phyloP scores from a whole-genome alignment of 257 asterid species.

The Fraxinus anomala region DNA sequence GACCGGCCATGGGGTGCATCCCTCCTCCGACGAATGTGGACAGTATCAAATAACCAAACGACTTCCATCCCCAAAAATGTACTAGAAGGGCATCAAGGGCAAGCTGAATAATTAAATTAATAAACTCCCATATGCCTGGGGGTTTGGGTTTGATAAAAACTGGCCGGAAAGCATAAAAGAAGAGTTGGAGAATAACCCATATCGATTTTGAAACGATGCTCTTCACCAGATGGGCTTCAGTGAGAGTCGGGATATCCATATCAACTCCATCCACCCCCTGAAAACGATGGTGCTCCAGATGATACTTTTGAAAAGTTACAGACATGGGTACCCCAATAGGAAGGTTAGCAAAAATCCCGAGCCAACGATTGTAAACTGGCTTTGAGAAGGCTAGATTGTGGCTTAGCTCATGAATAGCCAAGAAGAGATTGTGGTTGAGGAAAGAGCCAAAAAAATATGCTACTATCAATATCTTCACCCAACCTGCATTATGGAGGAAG shows the following conservation, averaged over 20 bases:
- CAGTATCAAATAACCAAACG: slow-evolving; percentile 72
- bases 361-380: slow-evolving; percentile 82
- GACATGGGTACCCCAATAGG: slow-evolving; percentile 97
- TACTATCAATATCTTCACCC: slow-evolving; percentile 66
- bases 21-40: slow-evolving; percentile 96
- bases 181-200: slow-evolving; percentile 83
- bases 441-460: slow-evolving; percentile 91
- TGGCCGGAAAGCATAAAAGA: slow-evolving; percentile 92
- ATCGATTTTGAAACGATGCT: slow-evolving; percentile 60
- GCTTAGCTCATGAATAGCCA: slow-evolving; percentile 91
- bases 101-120: slow-evolving; percentile 60
- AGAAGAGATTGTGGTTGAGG: slow-evolving; percentile 93
- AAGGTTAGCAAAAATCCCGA: slow-evolving; percentile 90
- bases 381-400: slow-evolving; percentile 93
- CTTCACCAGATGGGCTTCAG: slow-evolving; percentile 62
- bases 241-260: slow-evolving; percentile 77
- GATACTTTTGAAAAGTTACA: slow-evolving; percentile 92
- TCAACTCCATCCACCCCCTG: slow-evolving; percentile 97
- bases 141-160: slow-evolving; percentile 92
- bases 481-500: slow-evolving; percentile 53
- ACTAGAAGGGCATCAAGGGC: slow-evolving; percentile 67
- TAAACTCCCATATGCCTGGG: slow-evolving; percentile 88
- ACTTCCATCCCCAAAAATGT: slow-evolving; percentile 77
- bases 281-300: slow-evolving; percentile 94
- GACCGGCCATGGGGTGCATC: slow-evolving; percentile 98